Percentiles rank a stretch among this genome's conserved stretches.
Conservation (phyloP, 352 stramenopile genomes). For the Peronospora farinosa region DNA sequence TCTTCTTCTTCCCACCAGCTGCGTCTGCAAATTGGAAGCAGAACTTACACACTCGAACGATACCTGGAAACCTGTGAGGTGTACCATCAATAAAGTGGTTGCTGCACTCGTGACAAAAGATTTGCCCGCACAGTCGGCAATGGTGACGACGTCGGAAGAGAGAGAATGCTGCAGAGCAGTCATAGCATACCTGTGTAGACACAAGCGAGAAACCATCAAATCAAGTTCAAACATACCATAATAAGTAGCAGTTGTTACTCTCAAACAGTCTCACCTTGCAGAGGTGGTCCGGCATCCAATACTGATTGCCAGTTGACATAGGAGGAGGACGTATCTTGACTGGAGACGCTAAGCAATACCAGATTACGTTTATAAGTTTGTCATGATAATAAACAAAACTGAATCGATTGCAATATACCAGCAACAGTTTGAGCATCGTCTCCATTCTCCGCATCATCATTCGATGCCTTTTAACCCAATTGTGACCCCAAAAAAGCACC, state of each 20-base stretch:
- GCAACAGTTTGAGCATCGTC: slow-evolving; percentile 5
- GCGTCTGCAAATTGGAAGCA: slow-evolving; percentile 50
- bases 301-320: slow-evolving; percentile 47
- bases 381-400: background rate
- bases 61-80: slow-evolving; percentile 42
- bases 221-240: background rate
- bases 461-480: slow-evolving; percentile 17
- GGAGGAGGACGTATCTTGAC: slow-evolving; percentile 29
- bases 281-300: slow-evolving; percentile 83
- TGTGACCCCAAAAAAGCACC: background rate
- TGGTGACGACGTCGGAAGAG: slow-evolving; percentile 81
- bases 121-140: slow-evolving; percentile 79
- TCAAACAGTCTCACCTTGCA: slow-evolving; percentile 49
- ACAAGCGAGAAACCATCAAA: background rate
- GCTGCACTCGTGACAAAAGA: slow-evolving; percentile 84
- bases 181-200: slow-evolving; percentile 62
- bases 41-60: slow-evolving; percentile 75
- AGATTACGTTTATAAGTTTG: slow-evolving; percentile 2
- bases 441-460: slow-evolving; percentile 1
- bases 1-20: slow-evolving; percentile 30
- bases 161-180: slow-evolving; percentile 75
- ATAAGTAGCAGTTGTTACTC: background rate
- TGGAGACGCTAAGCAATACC: slow-evolving; percentile 16
- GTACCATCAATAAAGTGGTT: slow-evolving; percentile 64
- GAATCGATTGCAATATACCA: slow-evolving; percentile 14